Evolutionary conservation across 1,284 basidiomycete genomes (phyloP).

Genomic region (Hemileia vastatrix): DNA sequence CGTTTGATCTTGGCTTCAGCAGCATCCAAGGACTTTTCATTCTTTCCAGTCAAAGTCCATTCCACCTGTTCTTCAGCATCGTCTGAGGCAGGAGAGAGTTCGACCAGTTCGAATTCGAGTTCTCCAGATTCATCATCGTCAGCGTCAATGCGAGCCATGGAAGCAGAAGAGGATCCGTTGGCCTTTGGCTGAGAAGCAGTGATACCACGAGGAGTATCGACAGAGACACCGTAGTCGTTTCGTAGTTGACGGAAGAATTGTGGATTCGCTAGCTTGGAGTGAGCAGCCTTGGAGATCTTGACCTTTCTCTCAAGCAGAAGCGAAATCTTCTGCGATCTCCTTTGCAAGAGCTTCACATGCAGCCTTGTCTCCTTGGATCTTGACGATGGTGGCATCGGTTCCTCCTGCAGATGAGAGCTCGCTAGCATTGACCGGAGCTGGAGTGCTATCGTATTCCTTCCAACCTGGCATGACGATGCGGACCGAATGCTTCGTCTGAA

Average conservation of each 20-base stretch:
- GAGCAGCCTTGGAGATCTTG: constrained; percentile 27
- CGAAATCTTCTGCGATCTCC: constrained; percentile 32
- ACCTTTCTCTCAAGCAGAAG: constrained; percentile 28
- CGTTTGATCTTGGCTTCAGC: constrained; percentile 26
- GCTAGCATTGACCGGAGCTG: constrained; percentile 61
- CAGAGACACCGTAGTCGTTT: constrained; percentile 31
- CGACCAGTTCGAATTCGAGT: constrained; percentile 31
- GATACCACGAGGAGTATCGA: constrained; percentile 31
- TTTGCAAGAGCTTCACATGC: constrained; percentile 30
- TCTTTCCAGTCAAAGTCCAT: constrained; percentile 35
- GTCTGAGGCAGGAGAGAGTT: constrained; percentile 18
- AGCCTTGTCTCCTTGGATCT: constrained; percentile 33
- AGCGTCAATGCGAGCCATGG: constrained; percentile 33
- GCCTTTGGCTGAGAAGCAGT: constrained; percentile 13
- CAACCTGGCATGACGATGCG: constrained; percentile 92
- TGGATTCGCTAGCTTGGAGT: constrained; percentile 29
- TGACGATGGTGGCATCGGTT: constrained; percentile 35
- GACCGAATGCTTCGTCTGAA: constrained; percentile 70
- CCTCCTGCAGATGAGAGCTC: constrained; percentile 34
- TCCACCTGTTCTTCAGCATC: constrained; percentile 25
- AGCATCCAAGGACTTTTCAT: constrained; percentile 26
- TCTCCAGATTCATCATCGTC: constrained; percentile 26
- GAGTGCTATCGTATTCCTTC: constrained; percentile 69
- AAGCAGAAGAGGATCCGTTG: constrained; percentile 13
- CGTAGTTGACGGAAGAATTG: constrained; percentile 36